These are phyloP conservation scores for Agastache rugosa DNA, from an alignment of 257 asterid genomes.

Conservation along the genomic window DNA sequence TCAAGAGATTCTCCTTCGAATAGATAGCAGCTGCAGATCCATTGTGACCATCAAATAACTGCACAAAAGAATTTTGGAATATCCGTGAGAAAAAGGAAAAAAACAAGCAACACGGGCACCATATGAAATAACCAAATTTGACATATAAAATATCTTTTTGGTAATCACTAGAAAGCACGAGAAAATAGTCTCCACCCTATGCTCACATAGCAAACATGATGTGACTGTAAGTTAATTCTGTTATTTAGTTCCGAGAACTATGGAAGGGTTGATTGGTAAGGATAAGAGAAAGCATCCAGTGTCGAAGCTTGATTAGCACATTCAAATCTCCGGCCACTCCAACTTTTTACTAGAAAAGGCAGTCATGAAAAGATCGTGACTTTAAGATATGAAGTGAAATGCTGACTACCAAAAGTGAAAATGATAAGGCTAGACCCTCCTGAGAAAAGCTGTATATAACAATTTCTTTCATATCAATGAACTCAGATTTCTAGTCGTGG, in stretches of 20 bases:
- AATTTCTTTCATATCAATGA: background rate
- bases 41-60: slow-evolving; percentile 98
- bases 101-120: background rate
- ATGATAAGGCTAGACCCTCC: background rate
- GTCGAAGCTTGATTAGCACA: background rate
- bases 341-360: background rate
- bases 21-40: slow-evolving; percentile 98
- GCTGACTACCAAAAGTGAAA: background rate
- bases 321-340: background rate
- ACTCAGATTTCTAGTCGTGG: background rate
- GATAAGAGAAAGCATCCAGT: background rate
- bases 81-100: slow-evolving; percentile 14
- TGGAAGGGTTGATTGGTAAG: background rate
- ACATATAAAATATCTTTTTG: background rate
- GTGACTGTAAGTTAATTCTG: background rate
- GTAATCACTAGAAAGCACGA: background rate
- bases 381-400: slow-evolving; percentile 11
- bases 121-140: slow-evolving; percentile 12
- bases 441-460: background rate
- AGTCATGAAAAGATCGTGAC: background rate
- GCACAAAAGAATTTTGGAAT: slow-evolving; percentile 39
- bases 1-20: slow-evolving; percentile 85
- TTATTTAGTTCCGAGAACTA: background rate
- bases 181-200: background rate
- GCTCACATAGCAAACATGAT: background rate